phyloP scores from a whole-genome alignment of 2,329 filamentous ascomycete species.

The Raffaelea ambrosiae region DNA sequence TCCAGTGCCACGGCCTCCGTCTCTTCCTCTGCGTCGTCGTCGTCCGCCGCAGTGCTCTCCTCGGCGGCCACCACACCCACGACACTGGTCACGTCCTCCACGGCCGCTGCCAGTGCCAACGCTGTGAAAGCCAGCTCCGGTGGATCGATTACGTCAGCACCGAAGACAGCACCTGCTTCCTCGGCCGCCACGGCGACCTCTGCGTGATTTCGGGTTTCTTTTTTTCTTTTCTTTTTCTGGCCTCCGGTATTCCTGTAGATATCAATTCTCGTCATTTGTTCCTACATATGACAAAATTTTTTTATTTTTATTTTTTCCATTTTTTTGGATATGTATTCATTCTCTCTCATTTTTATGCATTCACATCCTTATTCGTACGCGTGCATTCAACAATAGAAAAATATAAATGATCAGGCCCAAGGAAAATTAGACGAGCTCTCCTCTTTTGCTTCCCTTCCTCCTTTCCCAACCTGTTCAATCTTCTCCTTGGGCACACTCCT shows the following conservation, averaged over 20 bases:
- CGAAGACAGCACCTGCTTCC: not conserved
- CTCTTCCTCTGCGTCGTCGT: not conserved
- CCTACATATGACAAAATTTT: too few relatives aligned
- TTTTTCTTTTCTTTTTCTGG: too few relatives aligned
- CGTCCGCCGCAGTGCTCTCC: too few relatives aligned
- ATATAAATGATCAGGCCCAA: not conserved
- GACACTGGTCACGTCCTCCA: too few relatives aligned
- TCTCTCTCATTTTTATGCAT: not conserved
- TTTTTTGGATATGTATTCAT: not conserved
- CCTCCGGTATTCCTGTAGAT: not conserved
- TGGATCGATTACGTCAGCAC: not conserved
- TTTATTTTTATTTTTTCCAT: not conserved
- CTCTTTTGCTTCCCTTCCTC: not conserved
- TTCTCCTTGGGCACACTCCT: not conserved
- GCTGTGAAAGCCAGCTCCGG: not conserved
- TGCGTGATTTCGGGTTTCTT: not conserved
- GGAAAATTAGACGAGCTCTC: too few relatives aligned
- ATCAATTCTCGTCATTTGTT: not conserved
- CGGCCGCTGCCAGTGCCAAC: too few relatives aligned
- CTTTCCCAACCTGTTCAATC: not conserved
- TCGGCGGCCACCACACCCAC: too few relatives aligned
- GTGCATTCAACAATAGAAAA: too few relatives aligned
- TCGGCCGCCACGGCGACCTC: not conserved
- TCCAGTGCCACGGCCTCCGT: not conserved
- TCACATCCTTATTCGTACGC: not conserved